Conservation (phyloP, 352 stramenopile species). For the Pythium volutum region DNA sequence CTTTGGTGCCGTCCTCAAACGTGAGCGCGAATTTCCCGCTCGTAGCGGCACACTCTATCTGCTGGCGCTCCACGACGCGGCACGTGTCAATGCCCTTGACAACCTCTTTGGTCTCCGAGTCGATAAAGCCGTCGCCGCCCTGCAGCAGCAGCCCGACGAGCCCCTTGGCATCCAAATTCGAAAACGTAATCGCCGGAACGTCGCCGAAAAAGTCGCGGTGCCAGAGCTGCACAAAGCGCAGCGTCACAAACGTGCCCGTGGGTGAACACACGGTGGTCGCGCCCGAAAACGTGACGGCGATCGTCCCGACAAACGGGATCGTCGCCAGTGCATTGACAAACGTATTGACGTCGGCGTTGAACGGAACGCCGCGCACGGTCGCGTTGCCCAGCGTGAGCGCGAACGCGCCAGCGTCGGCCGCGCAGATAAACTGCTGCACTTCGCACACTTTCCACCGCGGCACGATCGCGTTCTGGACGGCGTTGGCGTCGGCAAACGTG, state of each 20-base stretch:
- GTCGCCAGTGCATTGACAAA: conserved; percentile 39
- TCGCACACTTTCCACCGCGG: conserved; percentile 59
- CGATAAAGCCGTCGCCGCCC: conserved; percentile 52
- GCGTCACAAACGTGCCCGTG: conserved; percentile 55
- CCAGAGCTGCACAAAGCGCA: conserved; percentile 54
- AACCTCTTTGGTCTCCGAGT: conserved; percentile 61
- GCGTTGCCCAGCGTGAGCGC: conserved; percentile 52
- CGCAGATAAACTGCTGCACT: conserved; percentile 79
- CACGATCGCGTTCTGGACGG: conserved; percentile 45
- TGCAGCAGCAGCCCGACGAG: conserved; percentile 44
- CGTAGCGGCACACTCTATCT: conserved; percentile 58
- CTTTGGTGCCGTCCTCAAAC: conserved; percentile 51
- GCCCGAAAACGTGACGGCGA: conserved; percentile 44
- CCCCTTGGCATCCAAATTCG: conserved; percentile 47
- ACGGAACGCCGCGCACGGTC: conserved; percentile 56
- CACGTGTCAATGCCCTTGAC: conserved; percentile 73
- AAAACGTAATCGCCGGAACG: conserved; percentile 59
- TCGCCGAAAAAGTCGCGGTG: conserved; percentile 52
- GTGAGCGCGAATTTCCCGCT: conserved; percentile 66
- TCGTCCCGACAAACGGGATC: conserved; percentile 41
- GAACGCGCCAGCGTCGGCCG: conserved; percentile 56
- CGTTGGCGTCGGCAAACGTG: conserved; percentile 44
- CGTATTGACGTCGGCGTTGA: conserved; percentile 53
- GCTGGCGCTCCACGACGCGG: conserved; percentile 54
- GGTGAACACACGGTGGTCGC: conserved; percentile 46